Evolutionary conservation across 176 grass and related monocot genomes (phyloP).

Genomic region (Avena atlantica): DNA sequence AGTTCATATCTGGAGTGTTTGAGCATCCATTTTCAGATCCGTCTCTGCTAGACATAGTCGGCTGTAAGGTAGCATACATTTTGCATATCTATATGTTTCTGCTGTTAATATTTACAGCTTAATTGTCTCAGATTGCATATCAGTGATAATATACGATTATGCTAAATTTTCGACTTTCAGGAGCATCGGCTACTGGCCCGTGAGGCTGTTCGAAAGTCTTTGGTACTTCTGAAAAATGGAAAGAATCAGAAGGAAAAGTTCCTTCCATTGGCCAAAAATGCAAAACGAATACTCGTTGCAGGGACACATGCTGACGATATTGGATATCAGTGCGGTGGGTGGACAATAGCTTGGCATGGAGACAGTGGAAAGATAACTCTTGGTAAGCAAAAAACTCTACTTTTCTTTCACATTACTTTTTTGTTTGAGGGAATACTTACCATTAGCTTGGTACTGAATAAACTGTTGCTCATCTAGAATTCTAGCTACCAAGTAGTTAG

Average conservation of each 20-base stretch:
- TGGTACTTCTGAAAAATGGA: slow-evolving; percentile 95
- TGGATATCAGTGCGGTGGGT: slow-evolving; percentile 92
- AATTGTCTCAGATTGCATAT: background rate
- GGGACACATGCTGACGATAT: slow-evolving; percentile 88
- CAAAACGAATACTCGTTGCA: slow-evolving; percentile 77
- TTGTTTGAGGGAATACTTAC: background rate
- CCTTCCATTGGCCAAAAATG: slow-evolving; percentile 84
- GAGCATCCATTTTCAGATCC: slow-evolving; percentile 87
- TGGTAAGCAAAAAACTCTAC: slow-evolving; percentile 47
- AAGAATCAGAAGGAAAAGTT: slow-evolving; percentile 64
- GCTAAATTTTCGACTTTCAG: slow-evolving; percentile 43
- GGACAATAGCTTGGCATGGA: slow-evolving; percentile 90
- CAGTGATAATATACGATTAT: background rate
- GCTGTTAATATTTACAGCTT: background rate
- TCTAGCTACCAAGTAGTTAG: slow-evolving; percentile 8
- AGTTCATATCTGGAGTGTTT: slow-evolving; percentile 90
- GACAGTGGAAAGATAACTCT: slow-evolving; percentile 72
- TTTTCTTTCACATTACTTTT: slow-evolving; percentile 18
- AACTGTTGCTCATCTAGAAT: background rate
- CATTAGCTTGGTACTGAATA: slow-evolving; percentile 1
- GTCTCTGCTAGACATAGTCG: slow-evolving; percentile 59
- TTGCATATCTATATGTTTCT: background rate
- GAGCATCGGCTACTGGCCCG: slow-evolving; percentile 82
- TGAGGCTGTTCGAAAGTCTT: slow-evolving; percentile 83
- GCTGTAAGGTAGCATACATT: slow-evolving; percentile 69